These are phyloP conservation scores for Flaveria sonorensis DNA, from an alignment of 129 eudicot genomes.

Conservation along the genomic window DNA sequence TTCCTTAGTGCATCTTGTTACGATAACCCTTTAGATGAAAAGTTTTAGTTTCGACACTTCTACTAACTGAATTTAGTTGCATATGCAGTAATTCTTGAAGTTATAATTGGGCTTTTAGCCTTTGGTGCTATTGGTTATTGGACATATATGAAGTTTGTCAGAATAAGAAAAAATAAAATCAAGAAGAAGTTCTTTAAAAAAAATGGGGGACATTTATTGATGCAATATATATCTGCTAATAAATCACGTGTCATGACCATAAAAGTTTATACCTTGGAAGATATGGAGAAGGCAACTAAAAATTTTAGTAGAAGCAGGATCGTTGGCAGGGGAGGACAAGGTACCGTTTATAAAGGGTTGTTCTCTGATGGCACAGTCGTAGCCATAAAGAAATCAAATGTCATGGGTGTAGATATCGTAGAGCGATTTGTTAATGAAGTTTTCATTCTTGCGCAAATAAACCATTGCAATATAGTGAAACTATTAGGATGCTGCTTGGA, in stretches of 20 bases:
- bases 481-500: constrained; percentile 42
- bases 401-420: constrained; percentile 20
- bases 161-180: constrained; percentile 16
- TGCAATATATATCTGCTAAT: constrained; percentile 16
- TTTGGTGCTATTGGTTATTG: constrained; percentile 17
- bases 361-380: constrained; percentile 38
- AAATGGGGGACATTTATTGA: constrained; percentile 38
- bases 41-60: not conserved
- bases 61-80: constrained; percentile 1
- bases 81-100: not conserved
- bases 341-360: constrained; percentile 43
- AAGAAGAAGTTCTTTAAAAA: constrained; percentile 23
- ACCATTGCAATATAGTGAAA: constrained; percentile 38
- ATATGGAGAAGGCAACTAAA: constrained; percentile 41
- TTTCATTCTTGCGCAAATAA: constrained; percentile 39
- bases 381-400: constrained; percentile 39
- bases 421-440: constrained; percentile 40
- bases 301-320: constrained; percentile 32
- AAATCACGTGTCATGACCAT: constrained; percentile 23
- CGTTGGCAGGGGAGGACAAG: constrained; percentile 46
- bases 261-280: constrained; percentile 18
- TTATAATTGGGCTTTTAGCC: constrained; percentile 12
- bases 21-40: not conserved
- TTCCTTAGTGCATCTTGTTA: not conserved
- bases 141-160: not conserved